Percentiles rank a stretch among this genome's conserved stretches.
These are phyloP conservation scores for Lagenidium sp. DNA, from an alignment of 352 stramenopile genomes.

Conservation along the genomic window DNA sequence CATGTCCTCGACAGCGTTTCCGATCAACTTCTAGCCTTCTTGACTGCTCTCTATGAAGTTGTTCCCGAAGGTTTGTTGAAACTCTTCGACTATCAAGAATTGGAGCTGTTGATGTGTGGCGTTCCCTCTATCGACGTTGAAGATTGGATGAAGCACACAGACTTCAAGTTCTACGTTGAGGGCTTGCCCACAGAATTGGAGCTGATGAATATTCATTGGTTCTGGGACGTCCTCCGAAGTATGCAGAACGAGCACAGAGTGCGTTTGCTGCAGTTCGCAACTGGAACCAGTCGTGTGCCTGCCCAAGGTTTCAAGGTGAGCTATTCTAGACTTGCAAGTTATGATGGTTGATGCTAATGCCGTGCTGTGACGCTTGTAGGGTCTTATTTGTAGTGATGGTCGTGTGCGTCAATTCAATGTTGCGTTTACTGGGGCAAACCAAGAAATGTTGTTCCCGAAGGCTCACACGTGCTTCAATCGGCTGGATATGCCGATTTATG, in stretches of 20 bases:
- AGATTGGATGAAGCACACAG: constrained; percentile 74
- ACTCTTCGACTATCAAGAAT: constrained; percentile 98
- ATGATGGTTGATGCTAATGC: background rate
- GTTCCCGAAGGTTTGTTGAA: constrained; percentile 94
- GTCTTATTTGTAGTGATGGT: constrained; percentile 74
- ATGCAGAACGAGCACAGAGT: constrained; percentile 71
- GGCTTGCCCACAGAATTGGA: constrained; percentile 66
- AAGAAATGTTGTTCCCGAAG: constrained; percentile 64
- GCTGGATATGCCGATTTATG: constrained; percentile 68
- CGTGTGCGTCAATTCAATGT: constrained; percentile 72
- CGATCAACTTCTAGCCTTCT: constrained; percentile 83
- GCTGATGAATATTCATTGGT: constrained; percentile 91
- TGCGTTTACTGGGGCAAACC: constrained; percentile 50
- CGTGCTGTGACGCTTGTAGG: constrained; percentile 11
- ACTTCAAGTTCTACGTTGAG: constrained; percentile 68
- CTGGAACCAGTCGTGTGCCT: constrained; percentile 69
- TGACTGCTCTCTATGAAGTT: constrained; percentile 94
- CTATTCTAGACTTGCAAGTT: background rate
- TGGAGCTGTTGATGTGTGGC: constrained; percentile 97
- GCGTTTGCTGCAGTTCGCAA: constrained; percentile 76
- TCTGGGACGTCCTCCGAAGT: constrained; percentile 92
- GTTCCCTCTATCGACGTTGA: constrained; percentile 71
- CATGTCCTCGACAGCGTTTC: constrained; percentile 90
- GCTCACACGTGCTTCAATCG: constrained; percentile 84
- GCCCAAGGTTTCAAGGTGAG: constrained; percentile 71